A percentile compares a stretch with the other conserved stretches of the same genome.
Conservation (phyloP, 192 early-diverging fungal species). For the Mortierella alpina region DNA sequence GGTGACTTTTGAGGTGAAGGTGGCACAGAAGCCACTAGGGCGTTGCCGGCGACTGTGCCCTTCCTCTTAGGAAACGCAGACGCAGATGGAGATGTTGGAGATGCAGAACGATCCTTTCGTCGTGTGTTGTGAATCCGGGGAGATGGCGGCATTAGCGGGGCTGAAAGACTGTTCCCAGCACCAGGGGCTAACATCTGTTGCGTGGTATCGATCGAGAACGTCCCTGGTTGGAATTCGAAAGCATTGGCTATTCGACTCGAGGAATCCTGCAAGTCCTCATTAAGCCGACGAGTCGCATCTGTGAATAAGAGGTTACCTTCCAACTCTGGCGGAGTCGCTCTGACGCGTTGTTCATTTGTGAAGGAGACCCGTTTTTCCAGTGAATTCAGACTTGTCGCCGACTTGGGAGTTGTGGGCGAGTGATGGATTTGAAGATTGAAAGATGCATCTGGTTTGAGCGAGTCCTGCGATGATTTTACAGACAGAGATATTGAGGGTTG, state of each 20-base stretch:
- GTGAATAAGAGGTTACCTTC: slow-evolving; percentile 13
- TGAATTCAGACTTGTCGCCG: slow-evolving; percentile 6
- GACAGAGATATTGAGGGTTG: not conserved
- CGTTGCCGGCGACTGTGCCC: too few relatives aligned
- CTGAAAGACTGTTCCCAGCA: too few relatives aligned
- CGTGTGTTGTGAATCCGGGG: too few relatives aligned
- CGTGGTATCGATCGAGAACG: slow-evolving; percentile 38
- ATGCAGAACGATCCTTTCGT: too few relatives aligned
- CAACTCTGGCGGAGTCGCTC: slow-evolving; percentile 1
- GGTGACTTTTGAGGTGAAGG: too few relatives aligned
- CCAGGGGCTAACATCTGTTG: too few relatives aligned
- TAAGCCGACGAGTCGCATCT: slow-evolving; percentile 6
- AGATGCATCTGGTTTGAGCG: not conserved
- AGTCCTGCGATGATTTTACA: not conserved
- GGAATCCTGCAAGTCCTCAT: slow-evolving; percentile 8
- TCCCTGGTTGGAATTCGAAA: slow-evolving; percentile 31
- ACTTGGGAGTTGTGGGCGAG: slow-evolving; percentile 16
- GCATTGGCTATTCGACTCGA: slow-evolving; percentile 39
- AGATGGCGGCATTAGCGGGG: too few relatives aligned
- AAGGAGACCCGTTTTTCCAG: slow-evolving; percentile 22
- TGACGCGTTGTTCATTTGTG: slow-evolving; percentile 5
- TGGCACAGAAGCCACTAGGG: too few relatives aligned
- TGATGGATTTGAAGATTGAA: not conserved
- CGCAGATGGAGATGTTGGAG: too few relatives aligned
- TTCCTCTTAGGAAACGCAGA: too few relatives aligned